phyloP scores from a whole-genome alignment of 2,329 filamentous ascomycete species.

The Stenocarpella maydis region DNA sequence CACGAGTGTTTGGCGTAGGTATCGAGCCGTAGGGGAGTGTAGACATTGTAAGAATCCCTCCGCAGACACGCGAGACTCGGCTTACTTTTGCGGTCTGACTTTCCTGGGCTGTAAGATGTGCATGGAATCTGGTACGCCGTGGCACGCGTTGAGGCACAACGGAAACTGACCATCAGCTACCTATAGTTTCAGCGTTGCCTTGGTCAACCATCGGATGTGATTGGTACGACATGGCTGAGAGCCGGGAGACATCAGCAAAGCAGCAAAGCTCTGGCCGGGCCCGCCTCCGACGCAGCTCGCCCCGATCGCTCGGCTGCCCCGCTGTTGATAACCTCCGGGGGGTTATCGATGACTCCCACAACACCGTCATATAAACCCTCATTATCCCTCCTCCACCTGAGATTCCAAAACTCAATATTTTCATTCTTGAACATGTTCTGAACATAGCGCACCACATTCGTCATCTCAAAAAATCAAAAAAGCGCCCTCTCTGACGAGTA shows the following conservation, averaged over 20 bases:
- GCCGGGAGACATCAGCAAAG: neutral
- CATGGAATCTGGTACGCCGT: neutral
- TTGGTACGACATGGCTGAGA: neutral
- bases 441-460: neutral
- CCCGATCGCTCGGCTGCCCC: neutral
- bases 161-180: neutral
- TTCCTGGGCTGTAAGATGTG: too few relatives aligned
- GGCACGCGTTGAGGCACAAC: neutral
- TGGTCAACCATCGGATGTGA: neutral
- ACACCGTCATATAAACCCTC: neutral
- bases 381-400: neutral
- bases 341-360: constrained; percentile 14
- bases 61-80: neutral
- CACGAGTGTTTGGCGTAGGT: too few relatives aligned
- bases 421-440: neutral
- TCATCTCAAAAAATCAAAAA: neutral
- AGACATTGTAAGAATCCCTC: too few relatives aligned
- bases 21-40: too few relatives aligned
- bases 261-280: neutral
- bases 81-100: neutral
- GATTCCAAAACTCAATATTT: neutral
- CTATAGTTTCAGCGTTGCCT: neutral
- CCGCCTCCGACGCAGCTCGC: neutral
- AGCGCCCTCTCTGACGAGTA: neutral
- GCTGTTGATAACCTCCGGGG: constrained; percentile 7